Evolutionary conservation across 257 asterid species (phyloP), one percentile per base, ranked within the genome.

Genomic region (Knoxia roxburghii): DNA sequence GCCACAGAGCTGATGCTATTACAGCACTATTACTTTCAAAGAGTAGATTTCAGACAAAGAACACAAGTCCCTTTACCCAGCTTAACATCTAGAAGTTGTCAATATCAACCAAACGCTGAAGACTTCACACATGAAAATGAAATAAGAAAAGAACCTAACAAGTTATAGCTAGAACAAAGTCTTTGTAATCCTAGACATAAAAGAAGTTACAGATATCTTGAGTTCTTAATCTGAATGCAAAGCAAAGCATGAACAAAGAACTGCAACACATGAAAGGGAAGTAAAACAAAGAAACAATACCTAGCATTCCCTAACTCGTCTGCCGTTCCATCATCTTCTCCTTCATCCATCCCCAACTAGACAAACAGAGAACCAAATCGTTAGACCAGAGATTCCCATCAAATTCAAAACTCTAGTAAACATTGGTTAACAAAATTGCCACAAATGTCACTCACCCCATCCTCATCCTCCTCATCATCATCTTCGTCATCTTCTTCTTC

Each of bases 271-370:
- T 2, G 64, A 27, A 55, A 62, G 57, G 60, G 37, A 52, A 55
- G 66, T 3, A 17, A 56, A 67, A n/a, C 32, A 66, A 72, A 23
- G 21, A 68, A 1, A 63, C 68, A 32, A 23, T 58, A 93, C 99
- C 92, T 88, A 63, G 84, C 90, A 65, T 64, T 80, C 73, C 72
- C 87, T 75, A 82, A 73, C 68, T 72, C 70, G 48, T 71, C 76
- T 54, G 65, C 90, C 53, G 66, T 78, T 58, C 76, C 86, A 21
- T 82, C 95, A 57, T 70, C 85, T 20, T 71, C 88, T 18, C 64
- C 77, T 61, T 51, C 83, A 37, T 82, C 86, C n/a, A 88, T 74
- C 69, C 84, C 96, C 86, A 86, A 65, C 99, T 90, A 85, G 68
- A 67, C 71, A 76, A 57, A 59, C 14, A 54, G 6, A 65, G n/a